These are phyloP conservation scores for Zygnema circumcarinatum DNA, from an alignment of 139 green algal species.

Conservation along the genomic window DNA sequence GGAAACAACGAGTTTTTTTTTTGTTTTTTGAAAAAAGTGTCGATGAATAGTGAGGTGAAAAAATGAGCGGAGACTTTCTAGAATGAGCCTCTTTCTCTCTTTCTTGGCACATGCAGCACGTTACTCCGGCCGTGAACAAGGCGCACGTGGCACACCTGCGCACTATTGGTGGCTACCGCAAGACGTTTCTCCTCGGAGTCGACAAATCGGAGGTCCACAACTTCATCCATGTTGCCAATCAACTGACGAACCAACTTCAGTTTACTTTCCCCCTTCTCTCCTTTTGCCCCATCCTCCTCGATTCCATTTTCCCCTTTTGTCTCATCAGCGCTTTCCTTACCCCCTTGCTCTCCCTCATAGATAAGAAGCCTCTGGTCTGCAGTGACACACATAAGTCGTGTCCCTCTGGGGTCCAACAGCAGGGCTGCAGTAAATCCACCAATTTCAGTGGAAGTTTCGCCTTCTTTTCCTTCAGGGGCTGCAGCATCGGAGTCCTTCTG, in stretches of 20 bases:
- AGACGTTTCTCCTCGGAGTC: constrained; percentile 7
- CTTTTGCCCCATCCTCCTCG: background rate
- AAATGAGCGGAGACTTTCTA: no score
- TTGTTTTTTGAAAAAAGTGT: no score
- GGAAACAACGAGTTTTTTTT: background rate
- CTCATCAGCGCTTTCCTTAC: no score
- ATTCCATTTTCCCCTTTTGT: background rate
- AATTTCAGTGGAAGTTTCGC: background rate
- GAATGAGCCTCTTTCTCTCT: background rate
- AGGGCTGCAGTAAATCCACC: background rate
- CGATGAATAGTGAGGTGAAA: no score
- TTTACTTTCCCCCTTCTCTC: background rate
- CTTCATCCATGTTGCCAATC: constrained; percentile 90
- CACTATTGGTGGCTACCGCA: constrained; percentile 58
- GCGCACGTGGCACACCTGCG: constrained; percentile 32
- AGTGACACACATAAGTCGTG: constrained; percentile 74
- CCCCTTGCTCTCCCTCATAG: constrained; percentile 47
- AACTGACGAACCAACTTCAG: constrained; percentile 75
- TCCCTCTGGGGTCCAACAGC: background rate
- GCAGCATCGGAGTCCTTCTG: constrained; percentile 36
- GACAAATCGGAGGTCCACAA: constrained; percentile 85
- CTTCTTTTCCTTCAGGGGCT: constrained; percentile 60
- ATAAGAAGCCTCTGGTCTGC: constrained; percentile 83
- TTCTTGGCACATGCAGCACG: background rate
- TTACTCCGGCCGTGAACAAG: no score